Evolutionary conservation across 2,329 filamentous ascomycete species (phyloP).

Genomic region (Penicillium sp.): DNA sequence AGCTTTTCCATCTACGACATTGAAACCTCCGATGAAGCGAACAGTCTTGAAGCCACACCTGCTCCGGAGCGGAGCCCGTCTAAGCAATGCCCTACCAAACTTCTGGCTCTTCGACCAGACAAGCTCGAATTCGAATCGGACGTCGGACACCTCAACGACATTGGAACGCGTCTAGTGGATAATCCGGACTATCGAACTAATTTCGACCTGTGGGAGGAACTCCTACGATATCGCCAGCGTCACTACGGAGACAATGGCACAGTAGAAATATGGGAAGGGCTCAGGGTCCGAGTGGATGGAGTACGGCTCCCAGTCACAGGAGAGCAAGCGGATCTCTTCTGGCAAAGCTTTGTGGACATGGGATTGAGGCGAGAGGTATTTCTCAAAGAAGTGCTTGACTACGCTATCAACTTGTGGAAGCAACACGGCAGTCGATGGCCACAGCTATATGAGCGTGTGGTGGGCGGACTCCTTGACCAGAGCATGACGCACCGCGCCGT

Average conservation of each 20-base stretch:
- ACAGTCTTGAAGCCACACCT: neutral
- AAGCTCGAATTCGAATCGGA: slow-evolving; percentile 44
- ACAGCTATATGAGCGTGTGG: slow-evolving; percentile 38
- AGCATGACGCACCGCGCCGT: slow-evolving; percentile 32
- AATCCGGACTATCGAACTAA: slow-evolving; percentile 30
- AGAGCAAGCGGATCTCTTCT: slow-evolving; percentile 40
- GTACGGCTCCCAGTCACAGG: slow-evolving; percentile 38
- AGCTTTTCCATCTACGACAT: slow-evolving; percentile 32
- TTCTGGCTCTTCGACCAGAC: slow-evolving; percentile 31
- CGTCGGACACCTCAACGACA: slow-evolving; percentile 34
- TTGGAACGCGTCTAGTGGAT: slow-evolving; percentile 41
- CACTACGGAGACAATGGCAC: slow-evolving; percentile 44
- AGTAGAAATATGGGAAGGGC: slow-evolving; percentile 41
- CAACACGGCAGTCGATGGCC: slow-evolving; percentile 39
- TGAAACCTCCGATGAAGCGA: slow-evolving; percentile 14
- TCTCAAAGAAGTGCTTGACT: slow-evolving; percentile 33
- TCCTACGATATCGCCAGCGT: slow-evolving; percentile 44
- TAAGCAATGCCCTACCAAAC: slow-evolving; percentile 10
- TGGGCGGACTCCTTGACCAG: slow-evolving; percentile 35
- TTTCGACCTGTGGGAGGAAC: slow-evolving; percentile 45
- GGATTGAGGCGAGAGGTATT: slow-evolving; percentile 35
- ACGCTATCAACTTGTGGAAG: slow-evolving; percentile 42
- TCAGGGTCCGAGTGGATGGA: slow-evolving; percentile 31
- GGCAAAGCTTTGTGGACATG: slow-evolving; percentile 39
- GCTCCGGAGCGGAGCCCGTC: neutral